A percentile compares a stretch with the other conserved stretches of the same genome.
These are phyloP conservation scores for Pseudogymnoascus destructans DNA, from an alignment of 2,329 filamentous ascomycete species.

Conservation along the genomic window DNA sequence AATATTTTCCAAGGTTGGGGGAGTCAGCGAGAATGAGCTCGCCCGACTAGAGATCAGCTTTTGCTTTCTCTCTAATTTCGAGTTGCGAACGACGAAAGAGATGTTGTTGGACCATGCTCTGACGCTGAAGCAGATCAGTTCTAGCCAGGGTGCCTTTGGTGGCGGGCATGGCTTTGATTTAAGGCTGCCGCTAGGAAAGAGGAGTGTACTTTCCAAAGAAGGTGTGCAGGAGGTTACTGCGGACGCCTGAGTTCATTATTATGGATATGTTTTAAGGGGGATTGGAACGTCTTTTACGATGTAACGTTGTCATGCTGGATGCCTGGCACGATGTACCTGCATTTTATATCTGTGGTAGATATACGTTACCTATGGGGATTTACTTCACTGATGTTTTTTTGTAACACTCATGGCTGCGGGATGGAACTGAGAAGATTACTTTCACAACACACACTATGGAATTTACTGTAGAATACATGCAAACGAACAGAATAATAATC, in stretches of 20 bases:
- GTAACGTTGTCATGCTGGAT: background rate
- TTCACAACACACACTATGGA: background rate
- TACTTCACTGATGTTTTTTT: background rate
- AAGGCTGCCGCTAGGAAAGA: conserved; percentile 20
- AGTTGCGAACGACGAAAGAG: conserved; percentile 51
- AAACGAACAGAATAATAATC: background rate
- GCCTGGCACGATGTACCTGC: background rate
- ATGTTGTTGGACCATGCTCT: conserved; percentile 39
- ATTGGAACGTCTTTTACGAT: conserved; percentile 11
- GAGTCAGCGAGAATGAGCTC: conserved; percentile 70
- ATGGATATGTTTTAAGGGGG: conserved; percentile 1
- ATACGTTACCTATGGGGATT: background rate
- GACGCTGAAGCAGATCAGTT: conserved; percentile 27
- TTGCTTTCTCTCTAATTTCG: conserved; percentile 76
- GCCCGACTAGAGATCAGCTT: conserved; percentile 80
- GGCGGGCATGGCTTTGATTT: conserved; percentile 12
- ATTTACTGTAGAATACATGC: background rate
- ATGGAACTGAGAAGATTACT: background rate
- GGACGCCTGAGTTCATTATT: conserved; percentile 15
- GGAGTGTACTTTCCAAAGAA: conserved; percentile 17
- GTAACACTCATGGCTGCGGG: background rate
- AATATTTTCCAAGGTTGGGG: conserved; percentile 76
- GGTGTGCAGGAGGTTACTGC: conserved; percentile 20
- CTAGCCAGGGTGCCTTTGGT: conserved; percentile 23
- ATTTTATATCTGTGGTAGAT: background rate